phyloP scores from a whole-genome alignment of 1,284 basidiomycete genomes.

The Salmacisia buchloeana region DNA sequence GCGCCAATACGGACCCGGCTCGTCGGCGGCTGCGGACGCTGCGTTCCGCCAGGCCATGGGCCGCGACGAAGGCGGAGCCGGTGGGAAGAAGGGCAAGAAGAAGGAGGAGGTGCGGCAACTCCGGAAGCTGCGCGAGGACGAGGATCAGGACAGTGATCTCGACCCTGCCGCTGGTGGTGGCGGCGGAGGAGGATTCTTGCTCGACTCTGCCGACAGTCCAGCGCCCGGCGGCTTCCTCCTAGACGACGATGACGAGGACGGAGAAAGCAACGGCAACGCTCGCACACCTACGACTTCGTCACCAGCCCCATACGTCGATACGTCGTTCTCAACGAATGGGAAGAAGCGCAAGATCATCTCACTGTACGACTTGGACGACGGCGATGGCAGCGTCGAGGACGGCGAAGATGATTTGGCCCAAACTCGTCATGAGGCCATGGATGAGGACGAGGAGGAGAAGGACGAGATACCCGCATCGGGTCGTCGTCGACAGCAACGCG shows the following conservation, averaged over 20 bases:
- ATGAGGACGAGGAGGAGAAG: slow-evolving; percentile 9
- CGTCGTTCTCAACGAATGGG: background rate
- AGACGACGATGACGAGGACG: slow-evolving; percentile 12
- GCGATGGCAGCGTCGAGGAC: background rate
- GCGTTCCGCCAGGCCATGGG: slow-evolving; percentile 2
- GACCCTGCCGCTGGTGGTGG: too few species aligned
- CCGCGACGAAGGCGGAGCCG: slow-evolving; percentile 2
- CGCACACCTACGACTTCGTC: too few species aligned
- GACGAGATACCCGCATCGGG: background rate
- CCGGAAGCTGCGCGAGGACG: slow-evolving; percentile 1
- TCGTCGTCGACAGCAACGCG: background rate
- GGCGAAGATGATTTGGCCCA: background rate
- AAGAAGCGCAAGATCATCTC: slow-evolving; percentile 26
- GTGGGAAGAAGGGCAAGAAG: slow-evolving; percentile 6
- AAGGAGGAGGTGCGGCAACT: slow-evolving; percentile 5
- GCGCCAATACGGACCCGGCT: slow-evolving; percentile 62
- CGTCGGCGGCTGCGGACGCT: slow-evolving; percentile 3
- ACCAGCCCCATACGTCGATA: background rate
- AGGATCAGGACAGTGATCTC: background rate
- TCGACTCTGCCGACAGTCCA: background rate
- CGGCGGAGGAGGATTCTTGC: background rate
- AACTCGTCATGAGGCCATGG: slow-evolving; percentile 10
- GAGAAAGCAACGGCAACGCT: background rate
- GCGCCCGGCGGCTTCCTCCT: background rate
- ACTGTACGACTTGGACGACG: slow-evolving; percentile 11